These are phyloP conservation scores for Suillus sp. DNA, from an alignment of 768 basidiomycete genomes.

Conservation along the genomic window DNA sequence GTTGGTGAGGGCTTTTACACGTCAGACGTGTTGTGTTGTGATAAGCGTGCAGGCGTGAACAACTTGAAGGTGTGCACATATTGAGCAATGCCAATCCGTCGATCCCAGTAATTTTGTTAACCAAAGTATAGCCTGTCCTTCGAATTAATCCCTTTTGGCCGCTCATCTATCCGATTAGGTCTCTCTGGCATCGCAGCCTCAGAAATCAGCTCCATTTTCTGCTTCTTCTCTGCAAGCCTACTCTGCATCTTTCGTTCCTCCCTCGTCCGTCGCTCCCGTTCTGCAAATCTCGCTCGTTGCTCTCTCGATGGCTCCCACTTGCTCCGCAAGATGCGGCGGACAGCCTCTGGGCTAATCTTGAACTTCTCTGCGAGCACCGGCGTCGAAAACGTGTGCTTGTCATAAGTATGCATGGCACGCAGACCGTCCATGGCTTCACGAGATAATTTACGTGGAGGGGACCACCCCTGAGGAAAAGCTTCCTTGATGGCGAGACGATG, in stretches of 20 bases:
- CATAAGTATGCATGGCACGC: constrained; percentile 62
- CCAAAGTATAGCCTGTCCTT: constrained; percentile 46
- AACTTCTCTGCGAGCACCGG: constrained; percentile 75
- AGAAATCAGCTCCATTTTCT: constrained; percentile 37
- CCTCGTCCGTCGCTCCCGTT: constrained; percentile 50
- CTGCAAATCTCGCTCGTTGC: constrained; percentile 49
- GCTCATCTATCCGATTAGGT: constrained; percentile 14
- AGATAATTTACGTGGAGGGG: constrained; percentile 77
- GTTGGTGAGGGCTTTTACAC: background rate
- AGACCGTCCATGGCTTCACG: constrained; percentile 84
- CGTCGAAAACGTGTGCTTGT: constrained; percentile 66
- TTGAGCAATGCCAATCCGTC: constrained; percentile 1
- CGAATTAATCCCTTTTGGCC: constrained; percentile 28
- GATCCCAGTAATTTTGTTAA: constrained; percentile 26
- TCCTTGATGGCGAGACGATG: constrained; percentile 56
- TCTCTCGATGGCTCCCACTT: constrained; percentile 65
- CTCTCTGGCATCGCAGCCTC: constrained; percentile 21
- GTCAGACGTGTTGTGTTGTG: constrained; percentile 1
- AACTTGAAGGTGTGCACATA: background rate
- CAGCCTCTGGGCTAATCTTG: constrained; percentile 78
- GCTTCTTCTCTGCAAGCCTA: constrained; percentile 45
- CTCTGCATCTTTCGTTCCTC: constrained; percentile 40
- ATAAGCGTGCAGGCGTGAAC: background rate
- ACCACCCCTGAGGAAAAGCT: constrained; percentile 69
- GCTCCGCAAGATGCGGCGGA: constrained; percentile 76